A percentile compares a stretch with the other conserved stretches of the same genome.
Evolutionary conservation across 106 monocot species (phyloP).

Genomic region (Apostasia shenzhenica): DNA sequence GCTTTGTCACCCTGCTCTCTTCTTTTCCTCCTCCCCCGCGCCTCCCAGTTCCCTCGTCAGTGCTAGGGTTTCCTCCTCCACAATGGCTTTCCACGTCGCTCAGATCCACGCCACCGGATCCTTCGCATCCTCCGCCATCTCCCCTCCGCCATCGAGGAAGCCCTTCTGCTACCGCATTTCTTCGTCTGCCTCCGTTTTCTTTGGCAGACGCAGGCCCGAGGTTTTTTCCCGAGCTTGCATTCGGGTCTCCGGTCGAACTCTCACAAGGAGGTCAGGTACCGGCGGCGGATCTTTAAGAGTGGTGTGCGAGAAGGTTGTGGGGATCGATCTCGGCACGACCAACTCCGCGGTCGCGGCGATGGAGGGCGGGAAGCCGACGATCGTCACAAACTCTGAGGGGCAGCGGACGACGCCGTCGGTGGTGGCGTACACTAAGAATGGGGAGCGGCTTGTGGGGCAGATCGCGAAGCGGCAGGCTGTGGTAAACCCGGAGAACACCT

Average conservation of each 20-base stretch:
- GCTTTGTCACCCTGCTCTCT: too few species aligned
- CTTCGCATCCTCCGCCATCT: not conserved
- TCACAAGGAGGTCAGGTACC: not conserved
- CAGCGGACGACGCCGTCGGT: conserved; percentile 80
- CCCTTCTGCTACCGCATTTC: not conserved
- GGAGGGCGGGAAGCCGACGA: conserved; percentile 78
- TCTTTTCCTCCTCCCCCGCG: too few species aligned
- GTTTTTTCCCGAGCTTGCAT: not conserved
- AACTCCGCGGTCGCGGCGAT: conserved; percentile 83
- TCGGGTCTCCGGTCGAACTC: not conserved
- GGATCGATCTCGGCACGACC: conserved; percentile 74
- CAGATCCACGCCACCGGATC: not conserved
- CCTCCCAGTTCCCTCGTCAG: too few species aligned
- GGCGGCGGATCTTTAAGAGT: conserved; percentile 26
- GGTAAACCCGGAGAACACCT: conserved; percentile 77
- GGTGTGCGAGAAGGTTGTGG: conserved; percentile 65
- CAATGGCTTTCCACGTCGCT: not conserved
- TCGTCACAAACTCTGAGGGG: conserved; percentile 71
- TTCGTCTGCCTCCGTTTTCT: not conserved
- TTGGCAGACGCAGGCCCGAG: not conserved
- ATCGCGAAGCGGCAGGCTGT: conserved; percentile 79
- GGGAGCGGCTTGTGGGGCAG: conserved; percentile 67
- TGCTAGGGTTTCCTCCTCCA: not conserved
- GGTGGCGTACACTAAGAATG: conserved; percentile 66
- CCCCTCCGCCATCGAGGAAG: not conserved